Base-by-base conservation (phyloP, 352 stramenopile genomes). In the Phytophthora pini region DNA sequence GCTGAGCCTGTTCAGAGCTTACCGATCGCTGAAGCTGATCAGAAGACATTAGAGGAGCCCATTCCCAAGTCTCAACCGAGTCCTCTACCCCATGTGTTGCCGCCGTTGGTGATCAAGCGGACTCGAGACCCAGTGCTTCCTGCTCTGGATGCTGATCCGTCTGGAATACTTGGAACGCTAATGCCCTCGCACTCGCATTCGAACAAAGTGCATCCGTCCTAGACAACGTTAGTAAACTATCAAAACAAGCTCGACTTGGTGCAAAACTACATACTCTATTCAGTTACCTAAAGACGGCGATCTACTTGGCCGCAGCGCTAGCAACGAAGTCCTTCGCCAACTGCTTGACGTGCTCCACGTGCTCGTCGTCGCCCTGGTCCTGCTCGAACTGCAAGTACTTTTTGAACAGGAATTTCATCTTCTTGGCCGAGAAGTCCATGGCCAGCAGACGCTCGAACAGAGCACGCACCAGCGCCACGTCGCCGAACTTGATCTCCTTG, bases 341-440 rank as follows among this genome's bases (percentile, higher is more conserved):
- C 65, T 97, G 83, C 82, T 99, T 98, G 49, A 99, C 97, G 61
- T 89, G 80, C 56, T 97, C 88, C 59, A 97, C 87, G 49, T 73
- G 87, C 9, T 85, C 78, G 50, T 89, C 86, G 55, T 97, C 85
- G 39, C 97, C 97, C 70, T 98, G 87, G 10, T 92, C 83, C 65
- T 98, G 88, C 81, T 99, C 97, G 56, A 98, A 97, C 24, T 85
- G 72, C 61, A 98, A 85, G 79, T 89, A 98, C 73, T 99, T 99
- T 72, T 99, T 98, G 82, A 99, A 99, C 59, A 98, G 68, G 62
- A 95, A 98, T 79, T 99, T 99, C 95, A 99, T 99, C 87, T 99
- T 97, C 73, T 98, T 98, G 61, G 97, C 87, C 7, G 84, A 97
- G 45, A 98, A 98, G 31, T 98, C 96, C 81, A 98, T 95, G 17